A percentile compares a stretch with the other conserved stretches of the same genome.
Conservation (phyloP, 257 asterid genomes). For the Solanum pimpinellifolium region DNA sequence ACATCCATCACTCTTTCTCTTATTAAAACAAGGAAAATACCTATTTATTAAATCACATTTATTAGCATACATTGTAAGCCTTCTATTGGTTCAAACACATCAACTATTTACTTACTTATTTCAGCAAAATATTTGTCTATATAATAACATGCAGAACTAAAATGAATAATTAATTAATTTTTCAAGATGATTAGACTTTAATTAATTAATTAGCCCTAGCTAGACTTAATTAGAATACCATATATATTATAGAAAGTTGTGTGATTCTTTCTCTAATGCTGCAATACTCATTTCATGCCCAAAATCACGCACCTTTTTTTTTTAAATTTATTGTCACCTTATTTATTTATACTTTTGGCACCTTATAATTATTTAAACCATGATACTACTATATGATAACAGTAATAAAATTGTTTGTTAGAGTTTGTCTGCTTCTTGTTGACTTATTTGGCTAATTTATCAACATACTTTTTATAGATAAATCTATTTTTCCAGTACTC, state of each 20-base stretch:
- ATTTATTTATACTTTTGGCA: neutral
- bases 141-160: neutral
- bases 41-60: neutral
- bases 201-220: neutral
- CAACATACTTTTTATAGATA: neutral
- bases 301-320: neutral
- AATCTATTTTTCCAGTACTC: neutral
- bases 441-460: neutral
- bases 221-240: neutral
- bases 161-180: neutral
- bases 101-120: neutral
- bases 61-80: neutral
- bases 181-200: neutral
- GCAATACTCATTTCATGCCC: slow-evolving; percentile 7
- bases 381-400: neutral
- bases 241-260: neutral
- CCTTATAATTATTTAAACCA: neutral
- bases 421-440: neutral
- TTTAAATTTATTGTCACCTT: neutral
- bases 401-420: neutral
- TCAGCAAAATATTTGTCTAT: neutral
- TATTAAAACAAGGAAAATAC: neutral
- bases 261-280: neutral
- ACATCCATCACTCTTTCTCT: neutral
- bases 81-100: neutral